Evolutionary conservation across 2,329 filamentous ascomycete species (phyloP).

Genomic region (Diaporthe citri): DNA sequence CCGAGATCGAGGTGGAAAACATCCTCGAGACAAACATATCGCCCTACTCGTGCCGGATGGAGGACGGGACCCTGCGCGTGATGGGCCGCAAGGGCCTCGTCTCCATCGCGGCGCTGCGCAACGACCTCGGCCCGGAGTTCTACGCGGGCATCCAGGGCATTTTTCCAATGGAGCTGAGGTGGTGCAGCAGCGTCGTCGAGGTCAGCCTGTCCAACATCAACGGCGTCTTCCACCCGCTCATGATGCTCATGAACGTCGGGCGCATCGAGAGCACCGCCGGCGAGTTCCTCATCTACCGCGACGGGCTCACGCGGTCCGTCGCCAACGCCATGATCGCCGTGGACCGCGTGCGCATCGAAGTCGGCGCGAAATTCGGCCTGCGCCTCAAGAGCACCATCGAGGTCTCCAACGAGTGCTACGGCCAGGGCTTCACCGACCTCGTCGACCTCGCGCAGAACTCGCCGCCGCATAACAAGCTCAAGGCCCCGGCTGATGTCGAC

Average conservation of each 20-base stretch:
- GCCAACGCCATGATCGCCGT: slow-evolving; percentile 43
- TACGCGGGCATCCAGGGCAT: slow-evolving; percentile 38
- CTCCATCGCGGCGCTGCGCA: slow-evolving; percentile 23
- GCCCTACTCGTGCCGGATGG: slow-evolving; percentile 45
- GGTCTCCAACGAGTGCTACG: slow-evolving; percentile 46
- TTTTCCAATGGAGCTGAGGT: slow-evolving; percentile 43
- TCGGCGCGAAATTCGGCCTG: slow-evolving; percentile 44
- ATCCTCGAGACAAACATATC: slow-evolving; percentile 46
- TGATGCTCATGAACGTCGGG: slow-evolving; percentile 47
- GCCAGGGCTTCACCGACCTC: slow-evolving; percentile 43
- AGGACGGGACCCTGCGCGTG: slow-evolving; percentile 40
- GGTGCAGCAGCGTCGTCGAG: slow-evolving; percentile 46
- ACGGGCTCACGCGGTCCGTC: slow-evolving; percentile 42
- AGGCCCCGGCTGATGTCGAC: slow-evolving; percentile 40
- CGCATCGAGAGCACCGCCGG: slow-evolving; percentile 46
- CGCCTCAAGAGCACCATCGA: slow-evolving; percentile 42
- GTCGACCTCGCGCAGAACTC: slow-evolving; percentile 45
- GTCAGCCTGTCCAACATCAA: slow-evolving; percentile 46
- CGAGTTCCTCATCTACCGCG: slow-evolving; percentile 44
- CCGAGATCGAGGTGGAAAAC: slow-evolving; percentile 39
- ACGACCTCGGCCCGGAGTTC: slow-evolving; percentile 23
- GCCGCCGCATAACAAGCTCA: slow-evolving; percentile 43
- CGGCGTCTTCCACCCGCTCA: slow-evolving; percentile 46
- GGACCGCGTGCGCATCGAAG: slow-evolving; percentile 43
- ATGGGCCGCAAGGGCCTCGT: slow-evolving; percentile 41